Percentiles rank a stretch among this genome's conserved stretches.
Conservation (phyloP, 148 eudicot species). For the Limonium bicolor region DNA sequence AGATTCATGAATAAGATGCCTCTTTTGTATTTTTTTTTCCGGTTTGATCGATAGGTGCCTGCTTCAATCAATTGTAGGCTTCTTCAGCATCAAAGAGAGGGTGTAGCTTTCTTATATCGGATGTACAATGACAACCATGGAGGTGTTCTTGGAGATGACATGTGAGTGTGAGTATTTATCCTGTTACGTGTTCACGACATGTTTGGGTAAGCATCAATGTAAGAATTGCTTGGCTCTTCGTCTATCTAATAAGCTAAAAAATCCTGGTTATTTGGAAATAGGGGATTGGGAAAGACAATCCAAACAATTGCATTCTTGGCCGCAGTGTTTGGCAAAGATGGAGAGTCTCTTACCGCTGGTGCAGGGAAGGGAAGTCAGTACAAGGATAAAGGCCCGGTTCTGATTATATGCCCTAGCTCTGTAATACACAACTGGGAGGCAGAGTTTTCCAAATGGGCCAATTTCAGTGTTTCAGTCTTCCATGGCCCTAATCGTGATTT, state of each 20-base stretch:
- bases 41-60: constrained; percentile 76
- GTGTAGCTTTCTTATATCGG: constrained; percentile 66
- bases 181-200: no score
- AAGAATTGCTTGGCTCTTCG: no score
- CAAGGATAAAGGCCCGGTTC: constrained; percentile 44
- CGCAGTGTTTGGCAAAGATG: constrained; percentile 79
- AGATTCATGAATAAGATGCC: no score
- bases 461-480: constrained; percentile 63
- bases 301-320: constrained; percentile 95
- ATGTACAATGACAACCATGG: constrained; percentile 83
- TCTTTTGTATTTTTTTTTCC: no score
- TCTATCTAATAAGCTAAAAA: no score
- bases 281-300: constrained; percentile 98
- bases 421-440: constrained; percentile 85
- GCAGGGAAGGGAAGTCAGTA: constrained; percentile 12
- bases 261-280: no score
- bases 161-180: constrained; percentile 42
- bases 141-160: constrained; percentile 96
- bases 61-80: constrained; percentile 91
- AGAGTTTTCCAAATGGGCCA: constrained; percentile 87
- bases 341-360: constrained; percentile 21
- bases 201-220: no score
- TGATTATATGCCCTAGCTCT: constrained; percentile 81
- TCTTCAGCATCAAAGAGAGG: constrained; percentile 74
- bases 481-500: constrained; percentile 90